Percentiles rank a stretch among this genome's conserved stretches.
Conservation (phyloP, 1,284 basidiomycete species). For the Pisolithus thermaeus region DNA sequence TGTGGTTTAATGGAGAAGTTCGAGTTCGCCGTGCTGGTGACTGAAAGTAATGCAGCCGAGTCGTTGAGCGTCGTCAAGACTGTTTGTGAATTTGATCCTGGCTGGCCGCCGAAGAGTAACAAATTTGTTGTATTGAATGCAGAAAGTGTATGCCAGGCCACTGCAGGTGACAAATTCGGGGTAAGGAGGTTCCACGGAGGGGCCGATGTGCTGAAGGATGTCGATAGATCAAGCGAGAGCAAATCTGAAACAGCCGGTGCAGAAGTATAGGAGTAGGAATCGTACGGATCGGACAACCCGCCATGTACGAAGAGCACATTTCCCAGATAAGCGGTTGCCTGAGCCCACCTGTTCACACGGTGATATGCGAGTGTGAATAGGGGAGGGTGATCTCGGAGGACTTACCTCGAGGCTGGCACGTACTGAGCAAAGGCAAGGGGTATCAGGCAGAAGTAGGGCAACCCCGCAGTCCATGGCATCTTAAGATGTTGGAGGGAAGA, state of each 20-base stretch:
- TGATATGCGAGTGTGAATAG: constrained; percentile 2
- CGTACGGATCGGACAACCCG: constrained; percentile 69
- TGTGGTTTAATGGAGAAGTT: constrained; percentile 43
- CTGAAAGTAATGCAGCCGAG: constrained; percentile 56
- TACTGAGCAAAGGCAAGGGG: constrained; percentile 19
- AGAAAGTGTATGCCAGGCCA: constrained; percentile 80
- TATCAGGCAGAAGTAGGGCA: constrained; percentile 11
- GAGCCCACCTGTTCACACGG: constrained; percentile 67
- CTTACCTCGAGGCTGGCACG: constrained; percentile 20
- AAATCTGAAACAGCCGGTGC: constrained; percentile 71
- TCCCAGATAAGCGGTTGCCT: constrained; percentile 58
- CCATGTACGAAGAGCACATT: constrained; percentile 69
- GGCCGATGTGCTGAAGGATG: constrained; percentile 49
- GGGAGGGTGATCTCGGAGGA: background rate
- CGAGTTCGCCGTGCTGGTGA: constrained; percentile 34
- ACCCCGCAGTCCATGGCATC: constrained; percentile 7
- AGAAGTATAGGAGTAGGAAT: constrained; percentile 63
- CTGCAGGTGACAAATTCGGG: constrained; percentile 46
- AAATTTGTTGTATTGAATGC: constrained; percentile 49
- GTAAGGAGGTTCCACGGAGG: constrained; percentile 64
- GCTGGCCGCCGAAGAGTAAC: constrained; percentile 72
- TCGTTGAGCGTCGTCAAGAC: constrained; percentile 51
- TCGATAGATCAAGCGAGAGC: constrained; percentile 59
- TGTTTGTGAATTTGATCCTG: constrained; percentile 51
- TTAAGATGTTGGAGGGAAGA: background rate